Evolutionary conservation across 2,329 filamentous ascomycete species (phyloP).

Genomic region (Aspergillus novofumigatus): DNA sequence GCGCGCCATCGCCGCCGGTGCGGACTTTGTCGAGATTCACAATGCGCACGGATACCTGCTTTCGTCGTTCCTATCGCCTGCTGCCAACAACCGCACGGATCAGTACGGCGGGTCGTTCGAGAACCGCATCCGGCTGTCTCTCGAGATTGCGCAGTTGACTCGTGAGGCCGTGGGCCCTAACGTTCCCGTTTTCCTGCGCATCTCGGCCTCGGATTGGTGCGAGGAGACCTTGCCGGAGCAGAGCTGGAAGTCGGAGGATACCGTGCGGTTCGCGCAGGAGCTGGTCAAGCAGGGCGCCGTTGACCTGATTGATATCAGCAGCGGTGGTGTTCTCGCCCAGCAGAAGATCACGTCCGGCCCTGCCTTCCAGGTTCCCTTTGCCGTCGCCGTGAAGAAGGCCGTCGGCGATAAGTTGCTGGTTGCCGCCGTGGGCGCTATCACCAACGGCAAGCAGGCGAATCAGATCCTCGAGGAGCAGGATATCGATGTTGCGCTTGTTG

Average conservation of each 20-base stretch:
- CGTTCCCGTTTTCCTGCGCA: slow-evolving; percentile 69
- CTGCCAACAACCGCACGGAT: slow-evolving; percentile 64
- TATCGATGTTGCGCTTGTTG: slow-evolving; percentile 69
- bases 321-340: slow-evolving; percentile 62
- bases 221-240: slow-evolving; percentile 55
- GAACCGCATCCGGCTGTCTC: slow-evolving; percentile 64
- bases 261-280: slow-evolving; percentile 58
- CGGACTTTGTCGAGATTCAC: slow-evolving; percentile 78
- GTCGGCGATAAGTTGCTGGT: slow-evolving; percentile 70
- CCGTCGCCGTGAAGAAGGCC: slow-evolving; percentile 66
- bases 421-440: slow-evolving; percentile 71
- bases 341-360: slow-evolving; percentile 48
- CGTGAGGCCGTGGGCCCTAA: slow-evolving; percentile 59
- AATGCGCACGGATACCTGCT: slow-evolving; percentile 75
- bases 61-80: slow-evolving; percentile 64
- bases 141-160: slow-evolving; percentile 63
- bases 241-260: slow-evolving; percentile 65
- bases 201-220: slow-evolving; percentile 74
- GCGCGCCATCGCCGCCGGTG: slow-evolving; percentile 63
- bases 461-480: slow-evolving; percentile 49
- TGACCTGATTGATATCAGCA: slow-evolving; percentile 78
- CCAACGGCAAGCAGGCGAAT: slow-evolving; percentile 64
- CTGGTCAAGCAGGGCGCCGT: slow-evolving; percentile 66
- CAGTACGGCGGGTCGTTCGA: slow-evolving; percentile 49
- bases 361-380: slow-evolving; percentile 71